Percentiles rank a stretch among this genome's conserved stretches.
phyloP scores from a whole-genome alignment of 495 filamentous ascomycete genomes.

The Aspergillus bertholletiae region DNA sequence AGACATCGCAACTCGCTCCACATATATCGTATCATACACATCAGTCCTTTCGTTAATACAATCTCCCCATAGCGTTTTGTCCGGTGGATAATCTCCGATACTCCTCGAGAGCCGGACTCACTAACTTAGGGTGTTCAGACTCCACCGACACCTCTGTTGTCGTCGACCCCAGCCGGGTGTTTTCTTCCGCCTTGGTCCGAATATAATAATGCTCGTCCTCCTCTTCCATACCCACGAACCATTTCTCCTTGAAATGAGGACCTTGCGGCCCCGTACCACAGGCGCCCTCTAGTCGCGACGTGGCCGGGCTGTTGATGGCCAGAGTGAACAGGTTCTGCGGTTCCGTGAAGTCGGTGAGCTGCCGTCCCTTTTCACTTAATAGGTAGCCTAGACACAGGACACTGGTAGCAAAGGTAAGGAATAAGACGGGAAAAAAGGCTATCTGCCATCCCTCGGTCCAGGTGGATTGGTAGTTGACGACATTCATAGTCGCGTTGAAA shows the following conservation, averaged over 20 bases:
- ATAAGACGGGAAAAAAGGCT: constrained; percentile 60
- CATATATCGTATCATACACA: too few relatives aligned
- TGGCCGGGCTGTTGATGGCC: constrained; percentile 64
- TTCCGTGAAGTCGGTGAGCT: constrained; percentile 73
- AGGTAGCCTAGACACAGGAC: constrained; percentile 58
- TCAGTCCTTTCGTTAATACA: constrained; percentile 29
- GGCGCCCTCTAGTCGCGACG: constrained; percentile 49
- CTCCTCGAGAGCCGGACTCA: constrained; percentile 31
- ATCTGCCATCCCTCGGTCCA: constrained; percentile 52
- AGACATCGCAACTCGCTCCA: too few relatives aligned
- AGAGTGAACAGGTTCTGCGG: constrained; percentile 68
- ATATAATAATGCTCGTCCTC: constrained; percentile 38
- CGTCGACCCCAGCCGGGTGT: not conserved
- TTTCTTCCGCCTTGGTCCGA: constrained; percentile 27
- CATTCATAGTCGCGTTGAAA: constrained; percentile 55
- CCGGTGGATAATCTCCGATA: constrained; percentile 28
- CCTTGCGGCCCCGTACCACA: constrained; percentile 61
- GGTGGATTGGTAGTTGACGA: constrained; percentile 61
- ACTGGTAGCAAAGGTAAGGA: constrained; percentile 60
- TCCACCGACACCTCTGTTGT: constrained; percentile 17
- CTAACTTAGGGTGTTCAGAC: constrained; percentile 15
- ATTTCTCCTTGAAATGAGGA: constrained; percentile 52
- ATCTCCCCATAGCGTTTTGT: constrained; percentile 20
- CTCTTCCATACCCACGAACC: constrained; percentile 51
- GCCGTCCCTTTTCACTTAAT: constrained; percentile 44